A percentile compares a stretch with the other conserved stretches of the same genome.
These are phyloP conservation scores for Talaromyces sp. DNA, from an alignment of 2,329 filamentous ascomycete species.

Conservation along the genomic window DNA sequence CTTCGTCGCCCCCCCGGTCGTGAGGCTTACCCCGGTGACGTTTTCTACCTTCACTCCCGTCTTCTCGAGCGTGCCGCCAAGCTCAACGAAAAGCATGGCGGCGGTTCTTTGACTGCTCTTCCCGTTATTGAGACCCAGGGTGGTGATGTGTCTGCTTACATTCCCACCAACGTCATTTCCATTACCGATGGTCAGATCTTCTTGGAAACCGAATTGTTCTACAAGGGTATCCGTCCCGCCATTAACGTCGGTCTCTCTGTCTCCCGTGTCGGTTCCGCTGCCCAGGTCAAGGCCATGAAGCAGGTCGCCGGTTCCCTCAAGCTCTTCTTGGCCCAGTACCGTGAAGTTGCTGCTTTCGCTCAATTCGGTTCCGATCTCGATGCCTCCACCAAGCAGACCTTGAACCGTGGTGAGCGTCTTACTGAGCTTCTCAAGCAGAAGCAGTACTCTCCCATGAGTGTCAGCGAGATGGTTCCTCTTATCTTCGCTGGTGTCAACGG, in stretches of 20 bases:
- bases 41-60: constrained; percentile 99
- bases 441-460: constrained; percentile 97
- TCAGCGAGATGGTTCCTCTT: constrained; percentile 99
- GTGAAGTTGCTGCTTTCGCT: constrained; percentile 98
- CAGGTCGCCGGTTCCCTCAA: constrained; percentile 99
- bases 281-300: constrained; percentile 99
- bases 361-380: constrained; percentile 99
- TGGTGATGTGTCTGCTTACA: constrained; percentile 99
- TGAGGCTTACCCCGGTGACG: constrained; percentile 99
- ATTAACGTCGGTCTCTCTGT: constrained; percentile 99
- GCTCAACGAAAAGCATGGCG: constrained; percentile 93
- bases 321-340: constrained; percentile 99
- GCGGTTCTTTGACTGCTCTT: constrained; percentile 94
- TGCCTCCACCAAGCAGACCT: constrained; percentile 97
- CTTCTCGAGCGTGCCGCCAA: constrained; percentile 99
- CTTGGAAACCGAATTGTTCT: constrained; percentile 98
- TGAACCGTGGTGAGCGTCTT: constrained; percentile 95
- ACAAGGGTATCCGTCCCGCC: constrained; percentile 99
- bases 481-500: constrained; percentile 99
- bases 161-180: constrained; percentile 99
- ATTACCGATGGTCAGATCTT: constrained; percentile 99
- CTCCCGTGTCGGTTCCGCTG: constrained; percentile 98
- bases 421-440: constrained; percentile 99
- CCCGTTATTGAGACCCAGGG: constrained; percentile 99
- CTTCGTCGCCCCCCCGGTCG: constrained; percentile 96